Conservation (phyloP, 345 rosid species). For the Camelina sativa region DNA sequence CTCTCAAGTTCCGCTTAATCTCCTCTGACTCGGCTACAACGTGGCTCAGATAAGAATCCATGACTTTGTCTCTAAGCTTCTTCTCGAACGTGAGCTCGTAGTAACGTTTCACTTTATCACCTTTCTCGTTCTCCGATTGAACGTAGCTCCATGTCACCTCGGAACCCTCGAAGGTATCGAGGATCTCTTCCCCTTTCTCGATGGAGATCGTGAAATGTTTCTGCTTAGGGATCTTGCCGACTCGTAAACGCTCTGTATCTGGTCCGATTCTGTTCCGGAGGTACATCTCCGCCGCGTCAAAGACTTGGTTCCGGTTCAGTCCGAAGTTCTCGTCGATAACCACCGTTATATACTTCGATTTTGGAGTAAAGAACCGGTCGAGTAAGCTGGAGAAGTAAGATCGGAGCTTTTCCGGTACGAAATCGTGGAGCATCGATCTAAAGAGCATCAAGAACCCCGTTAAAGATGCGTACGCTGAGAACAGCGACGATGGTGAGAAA, state of each 20-base stretch:
- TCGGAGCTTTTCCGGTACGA: constrained; percentile 44
- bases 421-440: constrained; percentile 45
- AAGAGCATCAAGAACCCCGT: constrained; percentile 52
- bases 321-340: constrained; percentile 50
- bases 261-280: constrained; percentile 56
- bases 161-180: constrained; percentile 40
- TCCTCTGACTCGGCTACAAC: constrained; percentile 42
- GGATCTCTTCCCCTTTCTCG: constrained; percentile 48
- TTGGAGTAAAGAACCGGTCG: constrained; percentile 39
- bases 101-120: constrained; percentile 19
- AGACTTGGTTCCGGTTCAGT: constrained; percentile 45
- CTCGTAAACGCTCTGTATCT: constrained; percentile 43
- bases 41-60: constrained; percentile 41
- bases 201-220: constrained; percentile 43
- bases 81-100: constrained; percentile 53
- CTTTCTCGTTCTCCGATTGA: constrained; percentile 31
- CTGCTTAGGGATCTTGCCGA: constrained; percentile 48
- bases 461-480: constrained; percentile 53
- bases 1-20: constrained; percentile 48
- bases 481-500: constrained; percentile 40
- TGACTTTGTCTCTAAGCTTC: constrained; percentile 44
- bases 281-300: constrained; percentile 54
- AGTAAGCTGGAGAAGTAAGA: constrained; percentile 34
- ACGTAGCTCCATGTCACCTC: constrained; percentile 47
- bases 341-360: constrained; percentile 36